These are phyloP conservation scores for Cystofilobasidium macerans DNA, from an alignment of 768 basidiomycete genomes.

Conservation along the genomic window DNA sequence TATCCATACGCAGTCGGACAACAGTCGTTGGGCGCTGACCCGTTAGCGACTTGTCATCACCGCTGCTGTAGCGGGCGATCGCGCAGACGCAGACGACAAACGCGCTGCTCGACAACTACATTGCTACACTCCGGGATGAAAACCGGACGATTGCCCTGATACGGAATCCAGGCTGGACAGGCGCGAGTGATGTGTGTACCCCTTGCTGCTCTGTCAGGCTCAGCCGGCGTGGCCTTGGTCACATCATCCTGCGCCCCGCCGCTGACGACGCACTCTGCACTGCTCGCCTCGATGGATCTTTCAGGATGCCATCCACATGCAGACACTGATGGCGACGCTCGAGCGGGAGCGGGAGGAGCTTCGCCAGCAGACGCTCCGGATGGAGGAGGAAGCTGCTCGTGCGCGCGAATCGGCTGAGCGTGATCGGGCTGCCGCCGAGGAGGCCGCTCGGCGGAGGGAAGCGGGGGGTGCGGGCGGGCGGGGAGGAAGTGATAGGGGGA, in stretches of 20 bases:
- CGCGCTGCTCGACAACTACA: slow-evolving; percentile 1
- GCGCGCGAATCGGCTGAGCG: background rate
- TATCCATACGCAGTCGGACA: background rate
- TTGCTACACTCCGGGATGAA: background rate
- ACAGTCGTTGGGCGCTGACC: background rate
- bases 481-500: background rate
- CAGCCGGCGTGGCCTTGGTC: no score
- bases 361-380: background rate
- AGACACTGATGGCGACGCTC: background rate
- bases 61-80: background rate
- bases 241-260: background rate
- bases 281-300: background rate
- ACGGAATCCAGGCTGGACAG: background rate
- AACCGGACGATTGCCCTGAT: background rate
- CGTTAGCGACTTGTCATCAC: background rate
- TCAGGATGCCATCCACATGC: slow-evolving; percentile 7
- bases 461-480: background rate
- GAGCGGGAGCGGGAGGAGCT: background rate
- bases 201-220: background rate
- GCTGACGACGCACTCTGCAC: background rate
- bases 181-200: background rate
- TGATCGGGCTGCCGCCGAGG: background rate
- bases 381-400: background rate
- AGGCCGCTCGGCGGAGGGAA: background rate
- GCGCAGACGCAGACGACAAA: background rate